Base-by-base conservation (phyloP, 192 early-diverging fungal genomes). In the Pilaira anomala region DNA sequence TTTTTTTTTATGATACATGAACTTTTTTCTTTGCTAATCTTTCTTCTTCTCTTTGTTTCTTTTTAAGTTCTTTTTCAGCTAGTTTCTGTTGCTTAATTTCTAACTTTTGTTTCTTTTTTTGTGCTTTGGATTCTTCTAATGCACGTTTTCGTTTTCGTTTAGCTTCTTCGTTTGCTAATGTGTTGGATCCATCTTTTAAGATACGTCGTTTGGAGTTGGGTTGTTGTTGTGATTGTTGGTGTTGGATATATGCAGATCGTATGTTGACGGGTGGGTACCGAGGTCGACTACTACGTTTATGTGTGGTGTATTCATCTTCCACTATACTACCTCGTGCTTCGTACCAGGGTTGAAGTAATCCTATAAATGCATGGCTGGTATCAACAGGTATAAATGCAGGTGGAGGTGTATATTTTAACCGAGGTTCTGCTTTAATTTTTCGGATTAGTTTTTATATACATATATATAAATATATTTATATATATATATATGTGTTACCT, bases 311-410 rank as follows among this genome's bases (percentile, higher is more conserved):
- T 51, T 85, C 83, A 44, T 85, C 83, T 57, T 76, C 77, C 16
- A 78, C 24, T 3, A 39, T 44, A 0, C 55, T 56, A 7, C 54
- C 52, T 44, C 85, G 84, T 62, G 85, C 73, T 44, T 61, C 53
- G 48, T 88, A 90, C 50, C 88, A 91, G 8, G 73, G 71, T 30
- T 77, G 73, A 52, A 98, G 65, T 13, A 98, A 67, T 7, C 89
- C 89, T 69, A 98, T 92, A 11, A 88, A 81, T n/a, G 74, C 76
- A 3, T 69, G 60, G 0, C 83, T 71, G 21, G 84, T 75, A 1
- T 65, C 58, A 40, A 94, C 68, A 2, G 91, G 88, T 16, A 72
- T 25, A 79, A 92, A 98, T 0, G 81, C 76, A 9, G 78, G 75
- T 1, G 89, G 79, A 3, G 75, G 77, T 41, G 68, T 69, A 26